Base-by-base conservation (phyloP, 768 basidiomycete genomes). In the Russula sp. region DNA sequence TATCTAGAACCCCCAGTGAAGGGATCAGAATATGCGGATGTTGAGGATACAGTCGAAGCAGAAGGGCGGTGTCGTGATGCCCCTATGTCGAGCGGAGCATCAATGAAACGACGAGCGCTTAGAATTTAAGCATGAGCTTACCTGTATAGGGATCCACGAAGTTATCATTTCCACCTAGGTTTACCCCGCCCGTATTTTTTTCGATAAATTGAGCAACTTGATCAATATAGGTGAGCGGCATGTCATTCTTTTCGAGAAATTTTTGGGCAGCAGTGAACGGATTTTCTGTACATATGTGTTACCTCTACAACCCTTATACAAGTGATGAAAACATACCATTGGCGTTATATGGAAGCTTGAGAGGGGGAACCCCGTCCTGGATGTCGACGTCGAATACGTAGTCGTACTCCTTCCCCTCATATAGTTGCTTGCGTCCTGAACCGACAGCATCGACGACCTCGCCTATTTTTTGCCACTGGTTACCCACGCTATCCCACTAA, bases 351-450 rank as follows among this genome's bases (percentile, higher is more conserved):
- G 96, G 96, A 24, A 99, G 81, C 72, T 98, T 98, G 67, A 98
- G 79, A 8, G 95, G 88, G 13, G 96, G 95, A 18, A 84, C 86
- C 2, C 94, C 95, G 64, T 97, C 96, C 71, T 92, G 83, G 30
- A 98, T 88, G 71, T 98, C 97, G 40, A 99, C 95, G 72, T 97
- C 95, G 71, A 98, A 98, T n/a, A 99, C 96, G 71, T 97, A 97
- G 76, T 99, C 97, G 72, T 95, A 99, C 76, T 98, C 96, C 72
- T 88, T 88, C 20, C 97, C 97, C 69, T 94, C 76, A 72, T 90
- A 89, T n/a, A 97, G 81, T 75, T 95, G 92, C 75, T 92, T 95
- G 62, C 93, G 82, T n/a, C 85, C 85, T 40, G 88, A 85, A 26
- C 94, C 91, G 57, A 96, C 90, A 22, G 94, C 95, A 72, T 97